phyloP scores from a whole-genome alignment of 2,329 filamentous ascomycete genomes.

The Cercospora sp. region DNA sequence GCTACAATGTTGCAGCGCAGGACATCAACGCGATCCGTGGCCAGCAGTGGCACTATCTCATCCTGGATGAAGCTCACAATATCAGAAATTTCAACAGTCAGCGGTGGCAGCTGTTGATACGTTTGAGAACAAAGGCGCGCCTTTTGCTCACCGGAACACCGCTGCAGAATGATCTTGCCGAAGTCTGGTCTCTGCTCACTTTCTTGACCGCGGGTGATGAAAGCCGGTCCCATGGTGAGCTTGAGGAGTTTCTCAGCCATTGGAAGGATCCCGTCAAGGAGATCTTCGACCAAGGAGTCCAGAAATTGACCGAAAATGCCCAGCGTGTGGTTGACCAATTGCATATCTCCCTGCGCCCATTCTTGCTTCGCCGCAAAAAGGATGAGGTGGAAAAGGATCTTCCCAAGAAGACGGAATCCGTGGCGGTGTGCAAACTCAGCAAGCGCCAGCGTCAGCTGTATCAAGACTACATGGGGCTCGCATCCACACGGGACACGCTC shows the following conservation, averaged over 20 bases:
- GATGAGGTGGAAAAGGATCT: conserved; percentile 98
- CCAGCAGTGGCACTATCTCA: conserved; percentile 94
- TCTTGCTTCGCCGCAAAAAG: conserved; percentile 86
- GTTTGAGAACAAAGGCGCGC: conserved; percentile 85
- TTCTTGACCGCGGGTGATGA: conserved; percentile 91
- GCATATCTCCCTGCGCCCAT: conserved; percentile 89
- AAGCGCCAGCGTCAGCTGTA: conserved; percentile 95
- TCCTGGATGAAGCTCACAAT: conserved; percentile 97
- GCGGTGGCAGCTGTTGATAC: conserved; percentile 91
- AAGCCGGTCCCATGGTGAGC: conserved; percentile 78
- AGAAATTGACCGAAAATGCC: conserved; percentile 92
- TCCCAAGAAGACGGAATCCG: conserved; percentile 96
- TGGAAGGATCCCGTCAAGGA: conserved; percentile 94
- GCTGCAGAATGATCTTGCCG: conserved; percentile 92
- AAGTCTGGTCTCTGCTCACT: conserved; percentile 94
- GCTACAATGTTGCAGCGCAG: conserved; percentile 92
- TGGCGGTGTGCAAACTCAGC: conserved; percentile 91
- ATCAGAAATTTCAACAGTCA: conserved; percentile 99
- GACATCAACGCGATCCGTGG: conserved; percentile 93
- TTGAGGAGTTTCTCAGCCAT: conserved; percentile 96
- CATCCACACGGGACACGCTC: conserved; percentile 84
- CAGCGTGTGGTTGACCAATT: conserved; percentile 89
- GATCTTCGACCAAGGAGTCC: conserved; percentile 89
- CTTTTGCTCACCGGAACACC: conserved; percentile 91
- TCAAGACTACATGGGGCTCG: conserved; percentile 89